These are phyloP conservation scores for Neoscytalidium dimidiatum DNA, from an alignment of 2,329 filamentous ascomycete genomes.

Conservation along the genomic window DNA sequence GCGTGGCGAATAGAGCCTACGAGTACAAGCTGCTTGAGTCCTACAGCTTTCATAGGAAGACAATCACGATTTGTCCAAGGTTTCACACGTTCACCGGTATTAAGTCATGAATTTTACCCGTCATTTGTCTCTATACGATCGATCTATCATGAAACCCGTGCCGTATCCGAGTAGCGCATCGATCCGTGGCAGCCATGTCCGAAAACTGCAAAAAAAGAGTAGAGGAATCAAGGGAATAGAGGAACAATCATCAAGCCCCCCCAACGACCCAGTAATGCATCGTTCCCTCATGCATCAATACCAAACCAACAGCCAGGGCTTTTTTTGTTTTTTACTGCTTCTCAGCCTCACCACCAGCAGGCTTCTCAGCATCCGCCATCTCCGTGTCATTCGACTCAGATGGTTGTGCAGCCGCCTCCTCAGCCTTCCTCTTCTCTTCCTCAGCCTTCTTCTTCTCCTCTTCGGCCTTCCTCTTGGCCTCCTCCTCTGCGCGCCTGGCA, in stretches of 20 bases:
- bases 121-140: slow-evolving; percentile 12
- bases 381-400: slow-evolving; percentile 49
- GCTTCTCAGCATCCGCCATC: slow-evolving; percentile 62
- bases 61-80: too few species aligned
- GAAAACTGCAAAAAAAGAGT: slow-evolving; percentile 6
- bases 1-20: too few species aligned
- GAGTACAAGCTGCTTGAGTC: too few species aligned
- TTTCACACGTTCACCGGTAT: background rate
- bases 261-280: slow-evolving; percentile 15
- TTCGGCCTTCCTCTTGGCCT: slow-evolving; percentile 76
- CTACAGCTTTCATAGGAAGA: too few species aligned
- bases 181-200: slow-evolving; percentile 6
- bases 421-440: slow-evolving; percentile 74
- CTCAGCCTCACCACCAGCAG: slow-evolving; percentile 31
- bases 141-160: slow-evolving; percentile 14
- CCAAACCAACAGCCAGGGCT: slow-evolving; percentile 3
- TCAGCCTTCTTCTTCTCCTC: slow-evolving; percentile 67
- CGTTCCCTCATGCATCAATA: slow-evolving; percentile 17
- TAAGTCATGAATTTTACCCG: slow-evolving; percentile 13
- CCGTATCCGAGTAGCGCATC: slow-evolving; percentile 11
- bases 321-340: slow-evolving; percentile 9
- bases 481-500: slow-evolving; percentile 65
- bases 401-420: slow-evolving; percentile 62
- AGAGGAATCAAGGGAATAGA: slow-evolving; percentile 4
- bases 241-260: slow-evolving; percentile 16